Base-by-base conservation (phyloP, 495 filamentous ascomycete genomes). In the Neurospora sp. region DNA sequence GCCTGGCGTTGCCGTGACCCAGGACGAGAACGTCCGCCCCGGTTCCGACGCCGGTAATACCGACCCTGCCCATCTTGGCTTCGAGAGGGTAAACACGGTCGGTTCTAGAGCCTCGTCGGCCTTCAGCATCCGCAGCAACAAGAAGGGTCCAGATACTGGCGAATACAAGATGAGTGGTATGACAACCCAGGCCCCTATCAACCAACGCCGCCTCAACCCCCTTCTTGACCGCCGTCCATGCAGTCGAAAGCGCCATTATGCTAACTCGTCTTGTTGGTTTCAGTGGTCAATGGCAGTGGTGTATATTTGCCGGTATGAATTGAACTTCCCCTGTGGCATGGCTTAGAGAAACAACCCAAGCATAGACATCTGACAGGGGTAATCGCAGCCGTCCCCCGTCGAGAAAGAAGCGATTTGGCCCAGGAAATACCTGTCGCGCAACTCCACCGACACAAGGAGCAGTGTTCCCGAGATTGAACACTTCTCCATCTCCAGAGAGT, bases 401-500 rank as follows among this genome's bases (percentile, higher is more conserved):
- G 96, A 98, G 78, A 93, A 92, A 76, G 92, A 91, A 77, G 86
- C 89, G 73, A 91, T 94, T 77, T 99, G 94, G 96, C 89, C 89
- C 53, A 87, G 86, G 77, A 91, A 90, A 53, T 89, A 91, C 37
- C 89, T 91, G 10, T 88, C 88, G 14, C 87, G 86, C 75, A 88
- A 90, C 2, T 92, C 92, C 9, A 92, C 82, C 75, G 82, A 91
- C 78, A 92, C 91, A 73, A 87, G 88, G 38, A 89, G 87, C 76
- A 86, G 90, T 71, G 83, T 14, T 94, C 86, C 90, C 77, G 92
- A 95, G 72, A 93, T 94, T 78, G 96, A 98, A 77, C 94, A 93
- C 31, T 99, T 99, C 82, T 93, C 91, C 70, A 99, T 99, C 82
- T 97, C 96, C 39, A 90, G 96, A 76, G 96, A 99, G 82, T 97